Evolutionary conservation across 306 rosid species (phyloP).

Genomic region (Inga leiocalycina): DNA sequence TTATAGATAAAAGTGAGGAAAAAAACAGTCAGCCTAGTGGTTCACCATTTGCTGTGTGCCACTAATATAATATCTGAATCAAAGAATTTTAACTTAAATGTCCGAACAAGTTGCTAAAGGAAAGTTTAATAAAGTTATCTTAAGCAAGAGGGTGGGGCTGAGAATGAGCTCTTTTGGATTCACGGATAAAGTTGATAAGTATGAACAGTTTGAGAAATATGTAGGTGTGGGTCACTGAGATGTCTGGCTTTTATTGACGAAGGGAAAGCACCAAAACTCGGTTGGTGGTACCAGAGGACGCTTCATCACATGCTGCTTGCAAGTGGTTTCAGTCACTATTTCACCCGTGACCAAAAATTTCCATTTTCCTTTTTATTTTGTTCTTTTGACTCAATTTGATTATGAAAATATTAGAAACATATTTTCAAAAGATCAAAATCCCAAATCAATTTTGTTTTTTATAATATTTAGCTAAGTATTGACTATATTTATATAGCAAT

Average conservation of each 20-base stretch:
- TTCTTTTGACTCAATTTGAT: too few relatives aligned
- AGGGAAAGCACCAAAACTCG: background rate
- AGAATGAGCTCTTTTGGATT: background rate
- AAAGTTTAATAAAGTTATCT: background rate
- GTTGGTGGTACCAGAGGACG: background rate
- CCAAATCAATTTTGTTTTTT: too few relatives aligned
- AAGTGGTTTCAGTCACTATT: background rate
- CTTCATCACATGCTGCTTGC: background rate
- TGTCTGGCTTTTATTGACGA: background rate
- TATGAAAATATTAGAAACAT: too few relatives aligned
- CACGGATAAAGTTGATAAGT: background rate
- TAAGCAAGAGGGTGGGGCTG: background rate
- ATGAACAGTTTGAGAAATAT: background rate
- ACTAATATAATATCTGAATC: background rate
- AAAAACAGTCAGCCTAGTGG: too few relatives aligned
- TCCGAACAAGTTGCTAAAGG: background rate
- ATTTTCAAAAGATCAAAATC: too few relatives aligned
- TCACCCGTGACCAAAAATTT: background rate
- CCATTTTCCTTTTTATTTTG: too few relatives aligned
- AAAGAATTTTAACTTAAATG: background rate
- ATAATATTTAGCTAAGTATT: too few relatives aligned
- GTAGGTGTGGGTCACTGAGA: background rate
- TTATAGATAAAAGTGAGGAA: too few relatives aligned
- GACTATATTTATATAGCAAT: too few relatives aligned
- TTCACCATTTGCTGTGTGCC: background rate